These are phyloP conservation scores for Ceratocystis colombiana DNA, from an alignment of 2,329 filamentous ascomycete species.

Conservation along the genomic window DNA sequence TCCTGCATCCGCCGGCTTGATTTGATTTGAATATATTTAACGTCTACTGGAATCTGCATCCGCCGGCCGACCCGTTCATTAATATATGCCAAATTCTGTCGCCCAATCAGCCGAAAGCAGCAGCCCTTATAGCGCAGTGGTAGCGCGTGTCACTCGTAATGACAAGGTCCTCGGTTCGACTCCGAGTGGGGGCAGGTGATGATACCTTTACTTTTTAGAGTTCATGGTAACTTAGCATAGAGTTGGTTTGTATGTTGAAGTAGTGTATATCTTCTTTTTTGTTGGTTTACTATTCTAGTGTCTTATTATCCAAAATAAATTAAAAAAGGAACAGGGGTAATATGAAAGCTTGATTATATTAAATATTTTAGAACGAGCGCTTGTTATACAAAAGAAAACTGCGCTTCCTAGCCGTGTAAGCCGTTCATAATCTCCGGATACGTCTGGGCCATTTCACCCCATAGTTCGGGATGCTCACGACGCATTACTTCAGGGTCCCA, in stretches of 20 bases:
- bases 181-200: conserved; percentile 31
- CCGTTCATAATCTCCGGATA: conserved; percentile 77
- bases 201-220: background rate
- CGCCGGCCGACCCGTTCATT: background rate
- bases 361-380: background rate
- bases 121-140: conserved; percentile 34
- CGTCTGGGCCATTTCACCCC: conserved; percentile 64
- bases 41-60: background rate
- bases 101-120: conserved; percentile 1
- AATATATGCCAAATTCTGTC: background rate
- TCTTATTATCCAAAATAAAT: background rate
- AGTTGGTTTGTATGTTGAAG: background rate
- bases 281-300: background rate
- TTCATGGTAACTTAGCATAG: background rate
- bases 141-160: conserved; percentile 35
- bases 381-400: background rate
- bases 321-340: background rate
- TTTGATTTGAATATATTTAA: no score
- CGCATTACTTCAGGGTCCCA: conserved; percentile 66
- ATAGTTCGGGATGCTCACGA: conserved; percentile 71
- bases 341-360: background rate
- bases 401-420: conserved; percentile 49
- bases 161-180: conserved; percentile 34
- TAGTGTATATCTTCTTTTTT: background rate
- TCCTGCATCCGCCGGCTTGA: no score